These are phyloP conservation scores for Podila epigama DNA, from an alignment of 192 early-diverging fungal species.

Conservation along the genomic window DNA sequence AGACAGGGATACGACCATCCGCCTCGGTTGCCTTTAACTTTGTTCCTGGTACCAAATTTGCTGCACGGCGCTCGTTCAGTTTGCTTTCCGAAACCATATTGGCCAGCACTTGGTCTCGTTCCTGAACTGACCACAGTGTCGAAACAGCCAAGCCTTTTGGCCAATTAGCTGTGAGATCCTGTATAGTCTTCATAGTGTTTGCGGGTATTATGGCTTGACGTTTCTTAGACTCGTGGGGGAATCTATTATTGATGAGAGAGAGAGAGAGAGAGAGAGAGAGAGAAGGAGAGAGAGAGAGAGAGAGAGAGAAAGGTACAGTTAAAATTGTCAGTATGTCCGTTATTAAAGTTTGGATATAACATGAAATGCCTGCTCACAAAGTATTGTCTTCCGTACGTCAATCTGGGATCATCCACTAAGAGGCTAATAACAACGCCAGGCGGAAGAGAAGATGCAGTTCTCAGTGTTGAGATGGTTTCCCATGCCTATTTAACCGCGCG, in stretches of 20 bases:
- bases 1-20: conserved; percentile 78
- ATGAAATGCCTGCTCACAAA: background rate
- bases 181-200: conserved; percentile 31
- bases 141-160: conserved; percentile 58
- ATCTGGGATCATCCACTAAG: conserved; percentile 84
- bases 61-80: conserved; percentile 48
- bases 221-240: conserved; percentile 60
- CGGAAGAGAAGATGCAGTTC: conserved; percentile 77
- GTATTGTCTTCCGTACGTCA: conserved; percentile 57
- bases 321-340: background rate
- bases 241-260: conserved; percentile 39
- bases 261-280: too few relatives aligned
- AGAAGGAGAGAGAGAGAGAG: too few relatives aligned
- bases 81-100: conserved; percentile 21
- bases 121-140: conserved; percentile 64
- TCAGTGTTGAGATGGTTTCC: conserved; percentile 55
- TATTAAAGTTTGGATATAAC: background rate
- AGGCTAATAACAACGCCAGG: conserved; percentile 83
- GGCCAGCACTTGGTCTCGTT: conserved; percentile 48
- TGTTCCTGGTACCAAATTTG: conserved; percentile 76
- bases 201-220: conserved; percentile 39
- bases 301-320: too few relatives aligned
- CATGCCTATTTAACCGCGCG: conserved; percentile 56
- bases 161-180: conserved; percentile 63
- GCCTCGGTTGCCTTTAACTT: conserved; percentile 56